Base-by-base conservation (phyloP, 2,329 filamentous ascomycete species). In the Colletotrichum incanum region DNA sequence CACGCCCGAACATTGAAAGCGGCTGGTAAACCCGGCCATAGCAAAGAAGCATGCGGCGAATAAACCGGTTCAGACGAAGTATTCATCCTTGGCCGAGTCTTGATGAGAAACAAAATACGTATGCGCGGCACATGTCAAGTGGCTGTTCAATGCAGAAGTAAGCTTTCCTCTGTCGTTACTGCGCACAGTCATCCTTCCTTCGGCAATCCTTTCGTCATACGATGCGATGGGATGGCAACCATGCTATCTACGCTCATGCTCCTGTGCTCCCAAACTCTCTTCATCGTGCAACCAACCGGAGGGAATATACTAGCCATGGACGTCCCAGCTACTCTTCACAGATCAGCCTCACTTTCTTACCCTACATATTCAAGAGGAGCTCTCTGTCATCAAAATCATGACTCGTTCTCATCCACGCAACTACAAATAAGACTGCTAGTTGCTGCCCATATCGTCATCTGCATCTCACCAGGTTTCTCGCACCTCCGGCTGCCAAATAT, bases 91-190 rank as follows among this genome's bases (percentile, higher is more conserved):
- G 63, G 56, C 64, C 58, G 64, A 71, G 41, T n/a, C 31, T 11
- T 4, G 6, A 18, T n/a, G n/a, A 67, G 28, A 37, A 56, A 39
- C 28, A 23, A 45, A 2, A 61, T 18, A 5, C 16, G 23, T 5
- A 62, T 50, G 59, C 59, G 45, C 9, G 20, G 54, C 70, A 72
- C 59, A 72, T 70, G 70, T 49, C 39, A 28, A 60, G 52, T 65
- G 16, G 54, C 39, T 43, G 47, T 43, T 41, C 28, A 39, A 54
- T 64, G 65, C 69, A 54, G 16, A 43, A 26, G 41, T n/a, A 45
- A 59, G 65, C 37, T 45, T 43, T 28, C n/a, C 23, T 28, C n/a
- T 52, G 60, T 45, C 23, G 34, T 34, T n/a, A 16, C 49, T 37
- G n/a, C 26, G 1, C 7, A 31, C 6, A 34, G 14, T 7, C 59